phyloP scores from a whole-genome alignment of 345 rosid genomes.

The Fremontodendron californicum region DNA sequence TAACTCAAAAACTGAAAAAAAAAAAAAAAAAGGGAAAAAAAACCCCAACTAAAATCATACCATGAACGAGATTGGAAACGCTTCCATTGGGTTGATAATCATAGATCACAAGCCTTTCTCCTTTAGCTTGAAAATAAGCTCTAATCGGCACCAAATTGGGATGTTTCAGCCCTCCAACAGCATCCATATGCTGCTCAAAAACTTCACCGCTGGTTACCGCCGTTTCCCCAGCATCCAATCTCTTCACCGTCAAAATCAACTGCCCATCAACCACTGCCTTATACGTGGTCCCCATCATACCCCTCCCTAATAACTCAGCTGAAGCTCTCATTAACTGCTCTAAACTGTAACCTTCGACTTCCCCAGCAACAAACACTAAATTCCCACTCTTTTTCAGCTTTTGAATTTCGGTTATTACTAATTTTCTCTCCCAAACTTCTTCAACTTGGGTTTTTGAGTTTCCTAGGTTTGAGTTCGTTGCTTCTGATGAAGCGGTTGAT shows the following conservation, averaged over 20 bases:
- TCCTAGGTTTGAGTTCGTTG: not conserved
- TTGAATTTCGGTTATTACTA: constrained; percentile 15
- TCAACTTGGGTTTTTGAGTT: constrained; percentile 19
- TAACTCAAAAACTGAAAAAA: not conserved
- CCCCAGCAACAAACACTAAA: constrained; percentile 53
- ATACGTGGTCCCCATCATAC: constrained; percentile 72
- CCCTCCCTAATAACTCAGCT: constrained; percentile 90
- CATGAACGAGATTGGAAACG: constrained; percentile 84
- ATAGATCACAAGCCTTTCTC: constrained; percentile 79
- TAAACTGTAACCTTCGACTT: constrained; percentile 45
- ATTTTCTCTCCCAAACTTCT: constrained; percentile 19
- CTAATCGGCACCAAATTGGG: constrained; percentile 67
- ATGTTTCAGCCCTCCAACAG: constrained; percentile 64
- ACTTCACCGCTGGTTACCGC: constrained; percentile 57
- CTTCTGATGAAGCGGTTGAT: not conserved
- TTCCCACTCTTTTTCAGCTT: constrained; percentile 44
- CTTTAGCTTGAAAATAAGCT: constrained; percentile 79
- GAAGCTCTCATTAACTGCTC: constrained; percentile 92
- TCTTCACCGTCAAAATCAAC: constrained; percentile 77
- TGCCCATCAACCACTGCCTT: constrained; percentile 79
- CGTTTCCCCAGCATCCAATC: constrained; percentile 70
- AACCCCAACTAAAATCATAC: constrained; percentile 26
- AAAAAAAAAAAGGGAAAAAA: not conserved
- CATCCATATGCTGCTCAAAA: constrained; percentile 74
- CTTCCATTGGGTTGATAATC: constrained; percentile 93